phyloP scores from a whole-genome alignment of 2,329 filamentous ascomycete genomes.

The Aspergillus arachidicola region DNA sequence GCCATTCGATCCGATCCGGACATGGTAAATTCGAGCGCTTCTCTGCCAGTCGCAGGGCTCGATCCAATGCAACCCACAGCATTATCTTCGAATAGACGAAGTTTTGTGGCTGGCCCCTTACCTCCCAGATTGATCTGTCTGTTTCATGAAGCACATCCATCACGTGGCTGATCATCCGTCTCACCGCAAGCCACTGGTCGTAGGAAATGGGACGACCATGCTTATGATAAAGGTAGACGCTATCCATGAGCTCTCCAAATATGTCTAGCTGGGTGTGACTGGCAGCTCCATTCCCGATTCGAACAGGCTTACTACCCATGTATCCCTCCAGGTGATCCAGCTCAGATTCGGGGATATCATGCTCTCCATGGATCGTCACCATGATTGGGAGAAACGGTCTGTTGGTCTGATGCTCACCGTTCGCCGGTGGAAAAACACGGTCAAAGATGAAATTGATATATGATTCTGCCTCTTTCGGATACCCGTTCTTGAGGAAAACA shows the following conservation, averaged over 20 bases:
- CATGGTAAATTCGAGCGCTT: constrained; percentile 73
- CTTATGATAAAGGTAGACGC: constrained; percentile 77
- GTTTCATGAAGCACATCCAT: not conserved
- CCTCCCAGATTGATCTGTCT: constrained; percentile 29
- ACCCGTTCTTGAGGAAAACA: constrained; percentile 73
- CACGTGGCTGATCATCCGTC: constrained; percentile 56
- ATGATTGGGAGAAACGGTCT: not conserved
- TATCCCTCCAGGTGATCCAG: not conserved
- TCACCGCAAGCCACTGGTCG: constrained; percentile 73
- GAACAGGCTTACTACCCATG: not conserved
- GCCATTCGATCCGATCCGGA: constrained; percentile 68
- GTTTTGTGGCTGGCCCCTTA: constrained; percentile 49
- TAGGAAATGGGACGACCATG: constrained; percentile 76
- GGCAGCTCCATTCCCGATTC: not conserved
- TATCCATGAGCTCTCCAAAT: constrained; percentile 77
- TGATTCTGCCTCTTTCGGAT: constrained; percentile 73
- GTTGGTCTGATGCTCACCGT: constrained; percentile 53
- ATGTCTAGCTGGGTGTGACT: constrained; percentile 67
- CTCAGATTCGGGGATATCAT: not conserved
- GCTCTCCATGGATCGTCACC: not conserved
- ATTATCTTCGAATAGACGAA: constrained; percentile 83
- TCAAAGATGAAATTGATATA: constrained; percentile 80
- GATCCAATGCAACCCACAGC: constrained; percentile 80
- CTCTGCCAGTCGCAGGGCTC: constrained; percentile 71
- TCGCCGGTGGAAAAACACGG: constrained; percentile 54